Percentiles rank a stretch among this genome's conserved stretches.
Evolutionary conservation across 306 rosid genomes (phyloP).

Genomic region (Cucurbita ficifolia): DNA sequence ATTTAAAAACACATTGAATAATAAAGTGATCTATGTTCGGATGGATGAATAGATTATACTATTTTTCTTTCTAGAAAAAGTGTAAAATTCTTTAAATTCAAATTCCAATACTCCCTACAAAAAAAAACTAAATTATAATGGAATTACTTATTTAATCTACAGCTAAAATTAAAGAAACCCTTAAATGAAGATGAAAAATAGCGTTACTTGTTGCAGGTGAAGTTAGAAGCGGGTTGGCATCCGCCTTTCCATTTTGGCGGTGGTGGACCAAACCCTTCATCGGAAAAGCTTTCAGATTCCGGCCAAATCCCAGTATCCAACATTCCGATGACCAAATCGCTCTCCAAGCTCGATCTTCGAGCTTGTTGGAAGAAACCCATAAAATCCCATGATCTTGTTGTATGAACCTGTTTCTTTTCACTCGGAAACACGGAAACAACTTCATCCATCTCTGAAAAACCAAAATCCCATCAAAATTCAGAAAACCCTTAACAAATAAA

Average conservation of each 20-base stretch:
- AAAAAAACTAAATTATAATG: too few relatives aligned
- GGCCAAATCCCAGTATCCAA: constrained; percentile 35
- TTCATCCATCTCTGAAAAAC: constrained; percentile 13
- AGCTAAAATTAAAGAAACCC: too few relatives aligned
- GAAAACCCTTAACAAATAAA: background rate
- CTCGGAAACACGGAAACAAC: constrained; percentile 26
- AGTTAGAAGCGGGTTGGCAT: constrained; percentile 14
- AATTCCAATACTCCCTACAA: too few relatives aligned
- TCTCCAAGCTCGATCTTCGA: constrained; percentile 5
- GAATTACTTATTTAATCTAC: too few relatives aligned
- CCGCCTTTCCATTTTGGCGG: constrained; percentile 25
- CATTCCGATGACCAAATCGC: constrained; percentile 21
- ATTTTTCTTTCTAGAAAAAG: too few relatives aligned
- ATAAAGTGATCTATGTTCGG: too few relatives aligned
- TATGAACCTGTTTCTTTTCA: constrained; percentile 10
- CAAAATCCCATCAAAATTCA: background rate
- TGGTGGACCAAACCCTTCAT: constrained; percentile 17
- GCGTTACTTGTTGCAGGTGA: constrained; percentile 24
- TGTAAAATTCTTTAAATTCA: too few relatives aligned
- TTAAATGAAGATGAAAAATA: background rate
- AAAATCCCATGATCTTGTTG: constrained; percentile 46
- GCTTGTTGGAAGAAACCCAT: constrained; percentile 7
- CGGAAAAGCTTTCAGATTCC: constrained; percentile 22
- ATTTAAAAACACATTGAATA: too few relatives aligned
- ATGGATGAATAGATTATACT: too few relatives aligned